Base-by-base conservation (phyloP, 352 stramenopile species). In the Aphanomyces astaci region DNA sequence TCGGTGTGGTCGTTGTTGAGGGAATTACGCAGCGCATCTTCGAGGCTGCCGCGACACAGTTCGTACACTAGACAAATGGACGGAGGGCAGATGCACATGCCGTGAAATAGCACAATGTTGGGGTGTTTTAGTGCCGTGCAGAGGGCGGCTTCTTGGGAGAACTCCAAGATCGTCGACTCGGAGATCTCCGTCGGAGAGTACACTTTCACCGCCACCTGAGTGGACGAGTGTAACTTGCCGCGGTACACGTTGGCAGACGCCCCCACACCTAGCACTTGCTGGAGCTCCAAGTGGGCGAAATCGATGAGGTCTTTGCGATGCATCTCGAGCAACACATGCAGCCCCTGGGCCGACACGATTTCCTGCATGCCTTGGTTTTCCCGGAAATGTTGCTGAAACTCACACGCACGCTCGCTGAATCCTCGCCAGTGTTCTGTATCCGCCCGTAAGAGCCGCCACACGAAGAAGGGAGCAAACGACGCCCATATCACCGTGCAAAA, bases 371-470 rank as follows among this genome's bases (percentile, higher is more conserved):
- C 36, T 24, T 52, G 51, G 33, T 32, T 22, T 73, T 73, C 40
- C 4, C 70, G 65, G 13, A 72, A 56, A 17, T 32, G 33, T 45
- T 46, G 33, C 52, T 73, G 60, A 19, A 71, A 36, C 4, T 40
- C 43, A 40, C 53, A 67, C 0, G 84, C 83, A 33, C 81, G 80
- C 31, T 79, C 70, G 13, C 84, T 82, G 0, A 93, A 63, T 1
- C 84, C 82, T 25, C 84, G 75, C 84, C 84, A 92, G 64, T 89
- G 75, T 48, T 82, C 79, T 5, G 84, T 92, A 51, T 92, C 84
- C 4, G 84, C 84, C 19, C 77, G 78, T 4, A 93, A 69, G 19
- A 91, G 72, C 57, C 81, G 73, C 81, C 80, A 91, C 64, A 94
- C 80, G 11, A 88, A 76, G 10, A 90, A 73, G 9, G 86, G 86